Percentiles rank a stretch among this genome's conserved stretches.
phyloP scores from a whole-genome alignment of 176 grass and related monocot genomes.

The Carex myosuroides region DNA sequence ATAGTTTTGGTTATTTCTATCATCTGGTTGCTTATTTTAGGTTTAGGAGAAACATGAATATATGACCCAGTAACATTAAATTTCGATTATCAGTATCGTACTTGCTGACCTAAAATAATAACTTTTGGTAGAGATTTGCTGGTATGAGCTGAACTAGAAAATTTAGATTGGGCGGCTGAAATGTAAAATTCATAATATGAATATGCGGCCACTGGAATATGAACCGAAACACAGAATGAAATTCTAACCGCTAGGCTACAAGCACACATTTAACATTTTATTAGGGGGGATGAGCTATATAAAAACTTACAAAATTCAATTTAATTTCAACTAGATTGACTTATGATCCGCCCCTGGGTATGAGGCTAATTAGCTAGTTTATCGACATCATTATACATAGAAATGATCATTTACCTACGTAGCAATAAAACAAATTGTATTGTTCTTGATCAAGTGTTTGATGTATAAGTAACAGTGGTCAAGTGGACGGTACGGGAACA shows the following conservation, averaged over 20 bases:
- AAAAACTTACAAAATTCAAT: too few species aligned
- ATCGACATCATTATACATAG: conserved; percentile 10
- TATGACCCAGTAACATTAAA: background rate
- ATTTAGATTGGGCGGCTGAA: too few species aligned
- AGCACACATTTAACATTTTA: too few species aligned
- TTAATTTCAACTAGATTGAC: too few species aligned
- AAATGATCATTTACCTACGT: background rate
- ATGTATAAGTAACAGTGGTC: conserved; percentile 1
- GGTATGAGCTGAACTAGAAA: background rate
- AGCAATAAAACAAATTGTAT: background rate
- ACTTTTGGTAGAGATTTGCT: background rate
- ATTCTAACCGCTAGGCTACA: too few species aligned
- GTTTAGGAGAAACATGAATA: background rate
- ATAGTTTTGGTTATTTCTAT: background rate
- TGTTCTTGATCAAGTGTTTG: background rate
- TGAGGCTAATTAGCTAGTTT: background rate
- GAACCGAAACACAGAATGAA: too few species aligned
- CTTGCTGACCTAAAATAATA: background rate
- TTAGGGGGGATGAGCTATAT: too few species aligned
- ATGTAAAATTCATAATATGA: too few species aligned
- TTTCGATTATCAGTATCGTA: background rate
- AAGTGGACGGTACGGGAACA: conserved; percentile 25
- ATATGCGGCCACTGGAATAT: too few species aligned
- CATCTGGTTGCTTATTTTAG: background rate
- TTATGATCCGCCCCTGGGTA: too few species aligned